phyloP scores from a whole-genome alignment of 768 basidiomycete species.

The Lactarius evosmus region DNA sequence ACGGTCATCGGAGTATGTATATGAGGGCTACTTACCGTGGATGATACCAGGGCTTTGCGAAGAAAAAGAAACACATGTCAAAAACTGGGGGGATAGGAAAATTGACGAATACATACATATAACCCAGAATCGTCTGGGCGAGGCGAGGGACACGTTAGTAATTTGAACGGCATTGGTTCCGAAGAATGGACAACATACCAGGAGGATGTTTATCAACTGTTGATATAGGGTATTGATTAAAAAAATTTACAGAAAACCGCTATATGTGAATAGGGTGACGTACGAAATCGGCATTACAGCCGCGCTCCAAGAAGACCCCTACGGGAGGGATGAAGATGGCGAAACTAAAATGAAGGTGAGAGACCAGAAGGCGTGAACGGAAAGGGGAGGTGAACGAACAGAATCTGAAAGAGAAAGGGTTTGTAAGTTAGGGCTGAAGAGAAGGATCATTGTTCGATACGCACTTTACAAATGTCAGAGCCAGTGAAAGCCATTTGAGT shows the following conservation, averaged over 20 bases:
- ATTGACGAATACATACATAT: slow-evolving; percentile 51
- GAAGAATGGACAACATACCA: slow-evolving; percentile 38
- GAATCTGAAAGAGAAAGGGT: slow-evolving; percentile 38
- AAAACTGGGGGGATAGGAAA: not conserved
- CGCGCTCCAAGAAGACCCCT: slow-evolving; percentile 86
- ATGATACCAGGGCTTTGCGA: slow-evolving; percentile 68
- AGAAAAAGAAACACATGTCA: slow-evolving; percentile 20
- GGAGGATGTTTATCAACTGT: slow-evolving; percentile 66
- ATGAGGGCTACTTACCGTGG: slow-evolving; percentile 50
- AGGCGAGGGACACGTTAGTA: slow-evolving; percentile 1
- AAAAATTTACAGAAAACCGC: no score
- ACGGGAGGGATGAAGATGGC: slow-evolving; percentile 79
- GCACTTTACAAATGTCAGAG: slow-evolving; percentile 78
- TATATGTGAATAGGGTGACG: slow-evolving; percentile 32
- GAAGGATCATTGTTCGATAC: slow-evolving; percentile 24
- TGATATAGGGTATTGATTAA: not conserved
- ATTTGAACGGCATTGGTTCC: not conserved
- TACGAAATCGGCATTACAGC: slow-evolving; percentile 74
- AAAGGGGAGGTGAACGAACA: slow-evolving; percentile 35
- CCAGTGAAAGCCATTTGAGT: slow-evolving; percentile 63
- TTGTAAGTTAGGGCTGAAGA: not conserved
- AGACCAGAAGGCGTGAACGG: not conserved
- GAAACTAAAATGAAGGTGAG: slow-evolving; percentile 38
- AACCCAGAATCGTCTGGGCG: slow-evolving; percentile 62
- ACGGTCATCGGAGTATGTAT: slow-evolving; percentile 23